Percentiles rank a stretch among this genome's conserved stretches.
These are phyloP conservation scores for Botryotinia globosa DNA, from an alignment of 2,329 filamentous ascomycete genomes.

Conservation along the genomic window DNA sequence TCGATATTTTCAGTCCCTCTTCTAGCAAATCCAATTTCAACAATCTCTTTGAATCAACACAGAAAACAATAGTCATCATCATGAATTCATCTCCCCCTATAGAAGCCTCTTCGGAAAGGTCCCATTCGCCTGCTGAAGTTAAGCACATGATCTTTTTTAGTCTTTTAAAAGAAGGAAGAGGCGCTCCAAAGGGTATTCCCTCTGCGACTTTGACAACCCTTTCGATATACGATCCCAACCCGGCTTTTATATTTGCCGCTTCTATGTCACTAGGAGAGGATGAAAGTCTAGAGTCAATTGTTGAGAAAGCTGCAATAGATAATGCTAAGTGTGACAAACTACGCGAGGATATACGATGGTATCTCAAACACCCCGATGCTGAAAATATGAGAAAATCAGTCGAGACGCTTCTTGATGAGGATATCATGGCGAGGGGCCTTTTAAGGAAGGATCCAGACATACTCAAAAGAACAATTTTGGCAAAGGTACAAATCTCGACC, in stretches of 20 bases:
- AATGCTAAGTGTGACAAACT: neutral
- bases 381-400: neutral
- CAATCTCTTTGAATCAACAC: neutral
- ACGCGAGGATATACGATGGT: neutral
- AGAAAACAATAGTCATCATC: neutral
- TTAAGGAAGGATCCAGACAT: neutral
- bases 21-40: neutral
- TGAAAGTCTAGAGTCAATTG: neutral
- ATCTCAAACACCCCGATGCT: neutral
- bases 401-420: neutral
- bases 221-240: neutral
- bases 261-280: neutral
- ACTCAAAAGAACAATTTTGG: neutral
- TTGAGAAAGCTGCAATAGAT: neutral
- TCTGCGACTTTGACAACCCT: neutral
- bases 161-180: neutral
- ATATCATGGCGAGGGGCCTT: neutral
- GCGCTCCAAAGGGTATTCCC: neutral
- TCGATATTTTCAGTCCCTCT: neutral
- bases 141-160: neutral
- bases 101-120: neutral
- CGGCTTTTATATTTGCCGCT: neutral
- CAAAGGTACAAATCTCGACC: neutral
- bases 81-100: neutral
- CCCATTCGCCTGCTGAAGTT: neutral